Evolutionary conservation across 176 grass and related monocot genomes (phyloP).

Genomic region (Raddia guianensis): DNA sequence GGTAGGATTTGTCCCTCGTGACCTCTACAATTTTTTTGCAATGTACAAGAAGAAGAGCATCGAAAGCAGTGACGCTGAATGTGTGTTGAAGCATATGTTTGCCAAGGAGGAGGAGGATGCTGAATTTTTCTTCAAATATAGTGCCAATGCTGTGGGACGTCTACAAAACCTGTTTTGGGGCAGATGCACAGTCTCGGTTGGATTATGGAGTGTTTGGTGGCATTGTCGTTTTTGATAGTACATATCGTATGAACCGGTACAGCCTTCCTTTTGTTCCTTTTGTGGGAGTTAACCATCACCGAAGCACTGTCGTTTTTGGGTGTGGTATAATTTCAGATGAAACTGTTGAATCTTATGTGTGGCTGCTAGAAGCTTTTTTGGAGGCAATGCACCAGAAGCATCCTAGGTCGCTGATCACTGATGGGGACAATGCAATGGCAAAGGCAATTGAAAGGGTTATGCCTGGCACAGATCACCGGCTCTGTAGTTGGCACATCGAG

Average conservation of each 20-base stretch:
- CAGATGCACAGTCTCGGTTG: background rate
- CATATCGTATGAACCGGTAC: background rate
- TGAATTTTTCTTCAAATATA: background rate
- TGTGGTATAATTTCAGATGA: background rate
- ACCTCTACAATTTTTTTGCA: background rate
- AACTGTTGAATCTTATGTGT: background rate
- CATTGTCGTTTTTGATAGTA: background rate
- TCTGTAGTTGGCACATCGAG: background rate
- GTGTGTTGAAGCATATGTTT: background rate
- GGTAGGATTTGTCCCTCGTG: background rate
- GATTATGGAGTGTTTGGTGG: background rate
- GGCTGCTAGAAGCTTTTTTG: background rate
- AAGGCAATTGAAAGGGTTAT: background rate
- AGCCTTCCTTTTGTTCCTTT: background rate
- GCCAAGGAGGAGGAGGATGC: background rate
- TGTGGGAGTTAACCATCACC: background rate
- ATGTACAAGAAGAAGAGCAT: background rate
- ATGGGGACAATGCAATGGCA: background rate
- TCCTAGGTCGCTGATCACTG: background rate
- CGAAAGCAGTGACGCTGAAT: background rate
- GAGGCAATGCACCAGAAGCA: background rate
- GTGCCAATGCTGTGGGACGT: background rate
- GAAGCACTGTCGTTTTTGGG: background rate
- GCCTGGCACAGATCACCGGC: too few relatives aligned
- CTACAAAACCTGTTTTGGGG: background rate